Base-by-base conservation (phyloP, 352 stramenopile species). In the Plasmopara viticola region DNA sequence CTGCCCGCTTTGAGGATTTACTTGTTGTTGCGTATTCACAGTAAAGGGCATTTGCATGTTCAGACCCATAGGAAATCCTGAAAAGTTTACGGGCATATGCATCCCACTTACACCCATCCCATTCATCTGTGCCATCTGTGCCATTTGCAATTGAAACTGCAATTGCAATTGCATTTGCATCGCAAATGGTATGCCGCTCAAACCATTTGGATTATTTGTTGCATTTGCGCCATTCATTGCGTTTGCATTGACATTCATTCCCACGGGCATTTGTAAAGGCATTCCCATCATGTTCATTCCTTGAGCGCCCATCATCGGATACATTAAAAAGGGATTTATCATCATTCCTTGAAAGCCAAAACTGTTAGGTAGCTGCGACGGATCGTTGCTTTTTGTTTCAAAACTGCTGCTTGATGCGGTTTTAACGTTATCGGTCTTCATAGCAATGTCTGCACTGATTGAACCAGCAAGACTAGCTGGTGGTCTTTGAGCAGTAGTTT, bases 321-420 rank as follows among this genome's bases (percentile, higher is more conserved):
- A 90, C 79, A 90, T 87, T 70, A 92, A 84, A 49, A 92, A 90
- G 29, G 78, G 74, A 18, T 83, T 83, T 64, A 88, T 78, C 75
- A 87, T 84, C 77, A 90, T 87, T 53, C 66, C 67, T 46, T 63
- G 70, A 5, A 58, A 30, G 8, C 54, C 53, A 35, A 72, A 65
- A 29, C 25, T 49, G 14, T 57, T 64, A n/a, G n/a, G 38, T 41
- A 64, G 65, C 28, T 64, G 64, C 13, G 50, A 50, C 42, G 43
- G 37, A 45, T 56, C 35, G 20, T 29, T 58, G 15, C 51, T 58
- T 34, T 33, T 65, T 31, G 43, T 47, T 17, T 56, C 48, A 1
- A 28, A 55, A 46, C 10, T 51, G 35, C 43, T 59, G 39, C 12
- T 64, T 7, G 43, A 29, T 17, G 15, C 48, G 29, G 38, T n/a